Percentiles rank a stretch among this genome's conserved stretches.
phyloP scores from a whole-genome alignment of 306 rosid species.

The Casuarina glauca region DNA sequence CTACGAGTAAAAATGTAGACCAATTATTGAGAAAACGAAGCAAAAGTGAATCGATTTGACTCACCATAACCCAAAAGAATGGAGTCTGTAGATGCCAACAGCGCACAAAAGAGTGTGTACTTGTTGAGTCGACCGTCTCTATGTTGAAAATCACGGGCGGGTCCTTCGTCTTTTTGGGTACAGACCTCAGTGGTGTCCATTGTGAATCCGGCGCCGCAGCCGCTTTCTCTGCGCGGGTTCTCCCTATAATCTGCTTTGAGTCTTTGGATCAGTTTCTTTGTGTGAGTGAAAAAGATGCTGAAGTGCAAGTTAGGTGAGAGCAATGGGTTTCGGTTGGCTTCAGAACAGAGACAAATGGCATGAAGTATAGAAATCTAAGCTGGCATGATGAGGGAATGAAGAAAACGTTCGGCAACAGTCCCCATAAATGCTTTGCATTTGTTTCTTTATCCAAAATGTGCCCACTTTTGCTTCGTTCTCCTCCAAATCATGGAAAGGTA shows the following conservation, averaged over 20 bases:
- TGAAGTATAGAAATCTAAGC: neutral
- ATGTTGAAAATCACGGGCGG: neutral
- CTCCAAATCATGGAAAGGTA: neutral
- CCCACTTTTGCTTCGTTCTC: neutral
- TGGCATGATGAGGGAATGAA: constrained; percentile 25
- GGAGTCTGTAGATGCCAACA: constrained; percentile 81
- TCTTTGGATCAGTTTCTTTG: constrained; percentile 5
- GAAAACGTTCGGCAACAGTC: constrained; percentile 8
- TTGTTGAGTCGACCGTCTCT: constrained; percentile 47
- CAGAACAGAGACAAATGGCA: constrained; percentile 6
- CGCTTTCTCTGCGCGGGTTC: neutral
- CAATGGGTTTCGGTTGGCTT: constrained; percentile 8
- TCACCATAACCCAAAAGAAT: constrained; percentile 80
- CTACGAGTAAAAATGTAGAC: neutral
- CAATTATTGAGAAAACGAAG: neutral
- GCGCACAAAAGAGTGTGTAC: constrained; percentile 60
- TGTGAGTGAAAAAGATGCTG: constrained; percentile 20
- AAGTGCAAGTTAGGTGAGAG: constrained; percentile 41
- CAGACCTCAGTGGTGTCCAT: constrained; percentile 2
- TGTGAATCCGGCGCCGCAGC: neutral
- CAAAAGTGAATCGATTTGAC: constrained; percentile 6
- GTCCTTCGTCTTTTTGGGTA: neutral
- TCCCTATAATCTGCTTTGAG: neutral
- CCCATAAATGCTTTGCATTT: neutral
- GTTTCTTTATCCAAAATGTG: neutral